Conservation (phyloP, 2,329 filamentous ascomycete species). For the Phialophora macrospora region DNA sequence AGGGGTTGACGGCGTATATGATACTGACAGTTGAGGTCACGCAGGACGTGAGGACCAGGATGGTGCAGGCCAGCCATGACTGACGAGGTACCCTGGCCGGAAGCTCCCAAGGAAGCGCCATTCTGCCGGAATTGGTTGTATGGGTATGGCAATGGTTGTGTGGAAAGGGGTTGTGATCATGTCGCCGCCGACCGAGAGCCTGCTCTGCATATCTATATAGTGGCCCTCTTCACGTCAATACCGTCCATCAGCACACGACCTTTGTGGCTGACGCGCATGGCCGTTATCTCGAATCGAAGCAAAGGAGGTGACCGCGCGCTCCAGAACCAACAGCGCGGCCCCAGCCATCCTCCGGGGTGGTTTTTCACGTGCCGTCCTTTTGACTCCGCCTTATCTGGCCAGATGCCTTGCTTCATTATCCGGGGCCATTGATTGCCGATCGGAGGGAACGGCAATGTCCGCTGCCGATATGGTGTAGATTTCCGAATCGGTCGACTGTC, state of each 20-base stretch:
- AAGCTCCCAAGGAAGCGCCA: conserved; percentile 22
- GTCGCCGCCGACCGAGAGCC: background rate
- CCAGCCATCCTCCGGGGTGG: background rate
- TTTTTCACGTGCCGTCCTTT: background rate
- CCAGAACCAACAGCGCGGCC: background rate
- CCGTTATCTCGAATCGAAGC: background rate
- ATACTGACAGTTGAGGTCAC: conserved; percentile 31
- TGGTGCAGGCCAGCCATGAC: conserved; percentile 21
- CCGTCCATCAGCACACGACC: background rate
- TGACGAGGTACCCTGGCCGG: conserved; percentile 24
- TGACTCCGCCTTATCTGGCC: conserved; percentile 13
- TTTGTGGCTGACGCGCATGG: background rate
- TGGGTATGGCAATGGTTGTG: background rate
- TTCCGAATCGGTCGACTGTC: conserved; percentile 5
- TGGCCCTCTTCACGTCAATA: background rate
- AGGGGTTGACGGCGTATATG: background rate
- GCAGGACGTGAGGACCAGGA: conserved; percentile 31
- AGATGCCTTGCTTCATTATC: no score
- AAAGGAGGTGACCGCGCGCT: conserved; percentile 12
- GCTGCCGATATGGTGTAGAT: background rate
- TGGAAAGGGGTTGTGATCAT: background rate
- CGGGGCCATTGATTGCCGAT: background rate
- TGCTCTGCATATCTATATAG: background rate
- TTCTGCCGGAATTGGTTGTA: background rate
- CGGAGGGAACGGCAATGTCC: conserved; percentile 9